Base-by-base conservation (phyloP, 2,329 filamentous ascomycete genomes). In the Aspergillus niger region DNA sequence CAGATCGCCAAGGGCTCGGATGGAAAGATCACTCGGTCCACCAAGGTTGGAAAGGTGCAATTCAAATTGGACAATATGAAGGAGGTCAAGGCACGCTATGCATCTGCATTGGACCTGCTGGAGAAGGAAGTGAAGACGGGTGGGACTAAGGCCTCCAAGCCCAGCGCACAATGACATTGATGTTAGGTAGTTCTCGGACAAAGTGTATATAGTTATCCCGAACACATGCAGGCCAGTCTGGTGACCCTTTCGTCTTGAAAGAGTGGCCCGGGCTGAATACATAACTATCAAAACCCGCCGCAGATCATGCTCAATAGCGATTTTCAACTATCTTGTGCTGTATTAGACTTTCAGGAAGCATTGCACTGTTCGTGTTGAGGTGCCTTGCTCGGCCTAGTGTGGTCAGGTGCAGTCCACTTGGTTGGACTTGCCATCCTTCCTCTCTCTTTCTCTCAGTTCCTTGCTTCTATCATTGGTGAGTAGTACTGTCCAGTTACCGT, bases 1-100 rank as follows among this genome's bases (percentile, higher is more conserved):
- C 90, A 91, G 68, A 89, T 98, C 63, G 90, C 87, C 1, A 84
- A 83, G 58, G 71, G 65, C 2, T 61, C 66, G 0, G 65, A 74
- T 32, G 71, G 72, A n/a, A 75, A 71, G 17, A 75, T 77, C 28
- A 71, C 69, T 2, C 66, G 75, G 13, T 64, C 65, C 0, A 60
- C 63, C 3, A 65, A 67, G 49, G 67, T 77, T 2, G 69, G 73
- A 30, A 71, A 69, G 44, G 65, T 75, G n/a, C 62, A 66, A 8
- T 57, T 77, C 47, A 76, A 73, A 57, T 49, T 70, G 17, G 68
- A 73, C 8, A 61, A 69, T 44, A 62, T 69, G 51, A 64, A 65
- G 59, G 65, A 70, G 28, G 55, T 76, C 17, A 70, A 74, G 63
- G 62, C 64, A 10, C 71, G 67, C 52, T 79, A 77, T 61, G 64